phyloP scores from a whole-genome alignment of 352 stramenopile genomes.

The Phytopythium montanum region DNA sequence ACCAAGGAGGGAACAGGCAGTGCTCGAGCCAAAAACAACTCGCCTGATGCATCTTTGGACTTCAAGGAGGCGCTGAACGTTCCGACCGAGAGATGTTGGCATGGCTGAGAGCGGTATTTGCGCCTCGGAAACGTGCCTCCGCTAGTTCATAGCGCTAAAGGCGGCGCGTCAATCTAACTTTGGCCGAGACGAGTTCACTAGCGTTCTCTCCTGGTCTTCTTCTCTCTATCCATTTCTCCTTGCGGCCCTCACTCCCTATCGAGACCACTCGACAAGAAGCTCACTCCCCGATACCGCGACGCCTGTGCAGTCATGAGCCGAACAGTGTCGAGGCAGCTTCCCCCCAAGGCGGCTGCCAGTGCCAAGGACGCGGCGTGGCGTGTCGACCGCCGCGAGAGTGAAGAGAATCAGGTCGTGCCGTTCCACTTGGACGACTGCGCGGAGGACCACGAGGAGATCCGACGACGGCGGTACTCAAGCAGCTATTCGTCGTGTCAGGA shows the following conservation, averaged over 20 bases:
- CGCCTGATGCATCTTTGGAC: neutral
- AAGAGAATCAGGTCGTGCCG: constrained; percentile 61
- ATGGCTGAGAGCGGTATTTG: neutral
- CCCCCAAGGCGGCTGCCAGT: neutral
- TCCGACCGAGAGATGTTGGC: neutral
- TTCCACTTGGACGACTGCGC: constrained; percentile 51
- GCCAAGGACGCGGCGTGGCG: neutral
- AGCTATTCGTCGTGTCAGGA: constrained; percentile 12
- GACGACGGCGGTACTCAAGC: constrained; percentile 32
- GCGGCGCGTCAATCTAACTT: neutral
- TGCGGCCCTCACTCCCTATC: neutral
- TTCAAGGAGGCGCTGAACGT: neutral
- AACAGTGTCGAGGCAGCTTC: neutral
- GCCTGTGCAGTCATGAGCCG: neutral
- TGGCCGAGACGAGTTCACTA: neutral
- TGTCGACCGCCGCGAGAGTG: constrained; percentile 9
- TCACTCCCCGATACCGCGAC: neutral
- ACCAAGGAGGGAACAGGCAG: neutral
- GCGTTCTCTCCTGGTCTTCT: neutral
- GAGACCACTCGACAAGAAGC: neutral
- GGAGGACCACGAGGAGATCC: constrained; percentile 35
- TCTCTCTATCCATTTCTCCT: too few relatives aligned
- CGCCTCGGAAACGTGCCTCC: neutral
- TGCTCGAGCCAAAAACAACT: neutral
- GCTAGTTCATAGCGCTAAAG: neutral